Conservation (phyloP, 2,329 filamentous ascomycete genomes). For the Rhinocladiella mackenziei region DNA sequence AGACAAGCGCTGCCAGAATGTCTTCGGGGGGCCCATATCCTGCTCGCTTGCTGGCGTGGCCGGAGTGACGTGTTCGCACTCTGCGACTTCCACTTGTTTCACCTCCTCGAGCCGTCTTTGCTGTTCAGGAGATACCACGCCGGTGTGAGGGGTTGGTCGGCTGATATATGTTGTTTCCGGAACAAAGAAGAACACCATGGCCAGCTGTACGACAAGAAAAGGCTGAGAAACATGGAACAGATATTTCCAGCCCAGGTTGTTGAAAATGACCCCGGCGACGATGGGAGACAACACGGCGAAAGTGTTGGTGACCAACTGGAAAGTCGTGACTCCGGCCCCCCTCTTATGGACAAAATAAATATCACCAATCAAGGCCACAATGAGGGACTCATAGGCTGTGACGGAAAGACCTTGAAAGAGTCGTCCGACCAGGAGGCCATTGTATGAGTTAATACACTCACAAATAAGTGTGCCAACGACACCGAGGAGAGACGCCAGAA, state of each 20-base stretch:
- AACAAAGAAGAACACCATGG: slow-evolving; percentile 29
- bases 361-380: slow-evolving; percentile 46
- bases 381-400: slow-evolving; percentile 47
- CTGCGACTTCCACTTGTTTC: slow-evolving; percentile 5
- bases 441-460: slow-evolving; percentile 41
- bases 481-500: slow-evolving; percentile 31
- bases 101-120: slow-evolving; percentile 12
- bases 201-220: slow-evolving; percentile 28
- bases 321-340: slow-evolving; percentile 16
- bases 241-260: slow-evolving; percentile 22
- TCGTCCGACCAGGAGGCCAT: slow-evolving; percentile 47
- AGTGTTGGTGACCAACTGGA: slow-evolving; percentile 13
- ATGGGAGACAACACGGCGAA: slow-evolving; percentile 36
- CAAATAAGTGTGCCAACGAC: slow-evolving; percentile 42
- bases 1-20: neutral
- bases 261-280: slow-evolving; percentile 20
- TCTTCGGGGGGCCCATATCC: neutral
- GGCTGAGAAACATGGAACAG: slow-evolving; percentile 28
- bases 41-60: slow-evolving; percentile 1
- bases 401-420: slow-evolving; percentile 47
- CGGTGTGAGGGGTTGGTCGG: slow-evolving; percentile 26
- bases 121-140: slow-evolving; percentile 10
- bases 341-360: slow-evolving; percentile 34
- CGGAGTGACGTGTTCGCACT: slow-evolving; percentile 10
- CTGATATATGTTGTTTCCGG: slow-evolving; percentile 30